These are phyloP conservation scores for Anaeramoeba flamelloides DNA, from an alignment of 78 protist genomes.

Conservation along the genomic window DNA sequence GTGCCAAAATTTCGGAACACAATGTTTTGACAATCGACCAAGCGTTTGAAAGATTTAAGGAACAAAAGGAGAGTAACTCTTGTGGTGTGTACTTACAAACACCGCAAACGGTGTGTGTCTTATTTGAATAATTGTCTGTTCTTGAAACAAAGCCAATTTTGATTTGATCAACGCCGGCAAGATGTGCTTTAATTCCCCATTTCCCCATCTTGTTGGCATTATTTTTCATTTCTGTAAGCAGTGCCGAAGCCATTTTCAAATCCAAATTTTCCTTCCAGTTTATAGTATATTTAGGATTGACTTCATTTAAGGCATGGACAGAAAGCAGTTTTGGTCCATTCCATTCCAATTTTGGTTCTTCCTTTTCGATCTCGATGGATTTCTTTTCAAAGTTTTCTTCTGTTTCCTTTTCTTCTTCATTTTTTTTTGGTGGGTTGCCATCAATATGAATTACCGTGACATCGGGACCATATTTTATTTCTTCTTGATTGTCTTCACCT, in stretches of 20 bases:
- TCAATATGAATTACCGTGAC: too few relatives aligned
- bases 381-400: too few relatives aligned
- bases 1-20: too few relatives aligned
- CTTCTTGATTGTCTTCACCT: too few relatives aligned
- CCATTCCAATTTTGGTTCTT: not conserved
- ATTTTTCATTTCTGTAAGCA: slow-evolving; percentile 61
- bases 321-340: slow-evolving; percentile 6
- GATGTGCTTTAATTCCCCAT: slow-evolving; percentile 25
- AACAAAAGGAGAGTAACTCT: slow-evolving; percentile 40
- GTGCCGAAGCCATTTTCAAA: slow-evolving; percentile 48
- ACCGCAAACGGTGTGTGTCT: slow-evolving; percentile 34
- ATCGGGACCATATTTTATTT: slow-evolving; percentile 20
- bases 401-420: too few relatives aligned
- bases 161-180: slow-evolving; percentile 22
- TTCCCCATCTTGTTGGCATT: slow-evolving; percentile 33
- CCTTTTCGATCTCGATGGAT: slow-evolving; percentile 20
- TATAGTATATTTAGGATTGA: slow-evolving; percentile 6
- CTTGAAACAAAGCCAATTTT: slow-evolving; percentile 48
- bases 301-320: slow-evolving; percentile 33
- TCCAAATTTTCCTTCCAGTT: slow-evolving; percentile 34
- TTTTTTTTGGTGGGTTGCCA: too few relatives aligned
- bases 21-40: too few relatives aligned
- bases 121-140: not conserved
- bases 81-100: slow-evolving; percentile 27
- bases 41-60: slow-evolving; percentile 33